Evolutionary conservation across 768 basidiomycete genomes (phyloP).

Genomic region (Mycena alexandri): DNA sequence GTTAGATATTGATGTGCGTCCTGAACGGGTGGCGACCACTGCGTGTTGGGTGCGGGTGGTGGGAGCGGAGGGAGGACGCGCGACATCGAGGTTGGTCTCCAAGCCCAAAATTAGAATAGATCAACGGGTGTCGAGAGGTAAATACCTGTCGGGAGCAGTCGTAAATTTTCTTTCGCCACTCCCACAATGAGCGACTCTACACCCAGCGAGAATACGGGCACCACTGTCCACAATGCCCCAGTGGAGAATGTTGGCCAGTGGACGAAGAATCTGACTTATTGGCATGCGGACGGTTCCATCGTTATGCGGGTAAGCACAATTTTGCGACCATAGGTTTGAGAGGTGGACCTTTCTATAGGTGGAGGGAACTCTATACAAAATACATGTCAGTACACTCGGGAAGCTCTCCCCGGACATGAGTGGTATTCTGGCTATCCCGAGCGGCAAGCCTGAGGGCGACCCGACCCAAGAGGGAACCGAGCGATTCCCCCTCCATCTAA

Average conservation of each 20-base stretch:
- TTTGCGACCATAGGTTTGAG: background rate
- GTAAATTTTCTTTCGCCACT: conserved; percentile 9
- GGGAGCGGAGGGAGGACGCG: conserved; percentile 11
- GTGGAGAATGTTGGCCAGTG: conserved; percentile 1
- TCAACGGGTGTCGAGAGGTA: too few species aligned
- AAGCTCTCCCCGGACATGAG: background rate
- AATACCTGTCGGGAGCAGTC: too few species aligned
- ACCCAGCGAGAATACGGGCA: background rate
- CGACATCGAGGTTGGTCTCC: too few species aligned
- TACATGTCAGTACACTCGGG: background rate
- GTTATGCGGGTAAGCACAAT: background rate
- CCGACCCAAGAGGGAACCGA: background rate
- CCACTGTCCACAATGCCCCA: background rate
- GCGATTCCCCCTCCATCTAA: background rate
- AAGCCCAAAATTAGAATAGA: background rate
- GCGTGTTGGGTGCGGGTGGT: background rate
- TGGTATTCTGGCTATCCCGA: background rate
- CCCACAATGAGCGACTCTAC: background rate
- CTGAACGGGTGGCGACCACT: conserved; percentile 1
- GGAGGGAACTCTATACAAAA: background rate
- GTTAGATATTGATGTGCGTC: background rate
- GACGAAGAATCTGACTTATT: background rate
- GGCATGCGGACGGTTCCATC: background rate
- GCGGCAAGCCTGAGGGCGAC: background rate
- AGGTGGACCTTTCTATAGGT: background rate